Base-by-base conservation (phyloP, 208 protist genomes). In the Crithidia expoeki region DNA sequence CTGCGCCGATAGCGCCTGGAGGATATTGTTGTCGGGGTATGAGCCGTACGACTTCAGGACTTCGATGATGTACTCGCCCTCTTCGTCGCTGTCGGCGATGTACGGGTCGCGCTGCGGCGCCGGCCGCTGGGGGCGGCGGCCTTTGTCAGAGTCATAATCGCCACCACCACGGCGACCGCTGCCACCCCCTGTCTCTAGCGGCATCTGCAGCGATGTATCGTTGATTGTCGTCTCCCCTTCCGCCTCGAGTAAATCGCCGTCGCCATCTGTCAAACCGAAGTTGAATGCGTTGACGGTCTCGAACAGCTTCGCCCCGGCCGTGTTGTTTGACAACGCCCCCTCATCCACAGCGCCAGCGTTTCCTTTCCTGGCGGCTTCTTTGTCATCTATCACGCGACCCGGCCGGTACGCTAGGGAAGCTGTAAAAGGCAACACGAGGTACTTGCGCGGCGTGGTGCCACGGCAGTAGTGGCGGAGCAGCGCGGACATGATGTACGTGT, bases 381-480 rank as follows among this genome's bases (percentile, higher is more conserved):
- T 42, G 47, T 63, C 60, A 3, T 76, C 58, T 6, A 28, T 28
- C 32, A 90, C 72, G 23, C 68, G 65, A 0, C 58, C 65, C 0
- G 86, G 80, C 0, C 71, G 59, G 66, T 83, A 92, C 23, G 86
- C 86, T 6, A 76, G 55, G 7, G 86, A 87, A 16, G 40, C 46
- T 2, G 44, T 66, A 57, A 92, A 89, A 44, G 86, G 86, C 44
- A 79, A 33, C 36, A 87, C 76, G 28, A 92, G 57, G 57, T 79
- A 62, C 16, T 42, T 50, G 16, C 78, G 67, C 30, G 81, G 80
- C 6, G 86, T 92, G 25, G 71, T 86, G 72, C 86, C 81, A 34
- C 85, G 82, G 67, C 91, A 96, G 75, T 83, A 94, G 47, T 75
- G 67, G 1, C 50, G 72, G 21, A 96, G 69, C 49, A 96, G 74